Conservation (phyloP, 345 rosid genomes). For the Gynandropsis gynandra region DNA sequence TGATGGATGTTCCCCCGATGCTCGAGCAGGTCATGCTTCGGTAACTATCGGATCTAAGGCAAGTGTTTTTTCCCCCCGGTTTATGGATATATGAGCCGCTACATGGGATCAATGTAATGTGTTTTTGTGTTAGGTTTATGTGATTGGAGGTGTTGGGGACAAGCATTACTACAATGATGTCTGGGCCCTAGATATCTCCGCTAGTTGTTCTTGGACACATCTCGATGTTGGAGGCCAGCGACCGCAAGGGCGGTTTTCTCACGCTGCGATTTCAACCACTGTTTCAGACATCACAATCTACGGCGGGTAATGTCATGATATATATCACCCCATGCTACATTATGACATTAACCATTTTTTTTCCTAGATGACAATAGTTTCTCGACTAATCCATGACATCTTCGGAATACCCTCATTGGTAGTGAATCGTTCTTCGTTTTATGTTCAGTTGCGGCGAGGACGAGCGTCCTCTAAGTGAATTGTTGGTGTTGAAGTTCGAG, state of each 20-base stretch:
- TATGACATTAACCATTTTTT: not conserved
- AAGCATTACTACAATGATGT: conserved; percentile 59
- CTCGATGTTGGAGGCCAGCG: conserved; percentile 50
- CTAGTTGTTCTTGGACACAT: conserved; percentile 37
- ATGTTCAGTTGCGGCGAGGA: conserved; percentile 59
- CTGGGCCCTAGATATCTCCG: conserved; percentile 47
- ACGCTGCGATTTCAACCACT: conserved; percentile 42
- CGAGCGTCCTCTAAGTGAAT: conserved; percentile 61
- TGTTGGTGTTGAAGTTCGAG: conserved; percentile 51
- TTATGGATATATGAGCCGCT: not conserved
- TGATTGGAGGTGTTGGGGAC: conserved; percentile 72
- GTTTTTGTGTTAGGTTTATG: conserved; percentile 34
- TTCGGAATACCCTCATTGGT: not conserved
- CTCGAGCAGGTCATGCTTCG: conserved; percentile 67
- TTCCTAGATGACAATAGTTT: too few relatives aligned
- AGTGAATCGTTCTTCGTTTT: not conserved
- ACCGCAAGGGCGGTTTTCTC: conserved; percentile 78
- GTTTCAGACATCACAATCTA: conserved; percentile 42
- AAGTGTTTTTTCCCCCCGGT: conserved; percentile 15
- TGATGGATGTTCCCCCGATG: conserved; percentile 53
- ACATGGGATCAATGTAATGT: not conserved
- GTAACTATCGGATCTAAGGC: conserved; percentile 53
- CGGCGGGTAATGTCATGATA: conserved; percentile 45
- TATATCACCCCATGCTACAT: too few relatives aligned
- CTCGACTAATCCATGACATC: not conserved